Evolutionary conservation across 305 asterid genomes (phyloP), one percentile per base, ranked within the genome.

Genomic region (Solanum hybrid): DNA sequence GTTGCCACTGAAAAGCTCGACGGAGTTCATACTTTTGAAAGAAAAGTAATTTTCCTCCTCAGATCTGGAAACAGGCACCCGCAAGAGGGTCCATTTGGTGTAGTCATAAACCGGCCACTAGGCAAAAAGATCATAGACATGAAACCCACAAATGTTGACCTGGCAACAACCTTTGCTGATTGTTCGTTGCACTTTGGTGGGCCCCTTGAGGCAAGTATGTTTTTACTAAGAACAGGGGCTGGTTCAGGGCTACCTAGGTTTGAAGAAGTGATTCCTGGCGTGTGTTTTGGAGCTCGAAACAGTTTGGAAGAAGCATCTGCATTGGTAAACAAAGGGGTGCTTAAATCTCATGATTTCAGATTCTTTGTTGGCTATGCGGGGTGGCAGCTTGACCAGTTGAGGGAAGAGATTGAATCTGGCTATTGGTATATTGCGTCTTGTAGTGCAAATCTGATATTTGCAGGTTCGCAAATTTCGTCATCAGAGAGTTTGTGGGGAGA

Each of bases 121-220:
- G 84, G 89, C 95, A 96, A 96, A 92, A 95, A 91, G 91, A 95
- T 95, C 95, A 96, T 94, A 90, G 96, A 97, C 86, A 95, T 96
- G 98, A 96, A 94, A 91, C 97, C 99, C 83, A 92, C 95, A 31
- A 96, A 95, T 92, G 90, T 89, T 4, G 95, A 95, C 90, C 92
- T 96, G 89, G 97, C 96, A 39, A 96, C 98, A n/a, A 97, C 99
- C 12, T 96, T 96, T 79, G 90, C 98, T 0, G 97, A 96, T 68
- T 97, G 98, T 86, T 92, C 95, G 88, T 91, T 97, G 95, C 95
- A 97, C 92, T 96, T 95, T 77, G 99, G 99, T 24, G 99, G 99
- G 6, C 99, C 99, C 90, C 99, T 97, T 68, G 99, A 96, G 70
- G 98, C 98, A 7, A 96, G 98, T 90, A 96, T 96, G 96, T 96